phyloP scores from a whole-genome alignment of 371 early-diverging fungal species.

The Rhizopus arrhizus region DNA sequence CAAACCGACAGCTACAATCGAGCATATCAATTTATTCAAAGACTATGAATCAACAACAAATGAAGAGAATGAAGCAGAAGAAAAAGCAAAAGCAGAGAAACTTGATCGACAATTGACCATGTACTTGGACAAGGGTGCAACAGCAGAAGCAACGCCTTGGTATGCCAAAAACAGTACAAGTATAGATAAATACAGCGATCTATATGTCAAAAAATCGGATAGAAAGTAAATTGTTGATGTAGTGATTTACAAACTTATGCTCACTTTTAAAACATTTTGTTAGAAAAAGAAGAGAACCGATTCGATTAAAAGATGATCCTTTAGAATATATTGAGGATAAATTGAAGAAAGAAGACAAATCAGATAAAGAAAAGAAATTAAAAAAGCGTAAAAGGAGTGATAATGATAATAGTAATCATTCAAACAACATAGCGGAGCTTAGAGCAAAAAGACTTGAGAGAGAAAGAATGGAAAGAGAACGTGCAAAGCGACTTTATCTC shows the following conservation, averaged over 20 bases:
- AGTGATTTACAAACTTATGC: no score
- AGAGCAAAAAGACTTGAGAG: slow-evolving; percentile 44
- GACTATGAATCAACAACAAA: slow-evolving; percentile 46
- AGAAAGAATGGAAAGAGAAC: slow-evolving; percentile 38
- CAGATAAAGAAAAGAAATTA: slow-evolving; percentile 11
- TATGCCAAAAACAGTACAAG: slow-evolving; percentile 23
- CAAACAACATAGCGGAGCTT: slow-evolving; percentile 38
- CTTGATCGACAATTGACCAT: slow-evolving; percentile 62
- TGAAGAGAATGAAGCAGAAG: slow-evolving; percentile 63
- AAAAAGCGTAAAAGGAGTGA: neutral
- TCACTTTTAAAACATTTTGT: neutral
- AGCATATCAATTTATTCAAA: slow-evolving; percentile 63
- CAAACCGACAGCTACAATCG: slow-evolving; percentile 8
- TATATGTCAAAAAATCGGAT: neutral
- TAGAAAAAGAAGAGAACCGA: slow-evolving; percentile 18
- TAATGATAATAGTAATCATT: neutral
- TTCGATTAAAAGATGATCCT: slow-evolving; percentile 34
- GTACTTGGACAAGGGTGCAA: slow-evolving; percentile 59
- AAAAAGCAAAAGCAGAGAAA: slow-evolving; percentile 58
- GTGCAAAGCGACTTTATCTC: slow-evolving; percentile 25
- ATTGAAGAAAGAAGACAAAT: slow-evolving; percentile 15
- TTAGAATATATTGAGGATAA: slow-evolving; percentile 22
- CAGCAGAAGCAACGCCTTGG: slow-evolving; percentile 46
- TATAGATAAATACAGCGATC: slow-evolving; percentile 35
- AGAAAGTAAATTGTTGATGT: slow-evolving; percentile 5